Percentiles rank a stretch among this genome's conserved stretches.
phyloP scores from a whole-genome alignment of 2,329 filamentous ascomycete genomes.

The Myrmaecium sp. region DNA sequence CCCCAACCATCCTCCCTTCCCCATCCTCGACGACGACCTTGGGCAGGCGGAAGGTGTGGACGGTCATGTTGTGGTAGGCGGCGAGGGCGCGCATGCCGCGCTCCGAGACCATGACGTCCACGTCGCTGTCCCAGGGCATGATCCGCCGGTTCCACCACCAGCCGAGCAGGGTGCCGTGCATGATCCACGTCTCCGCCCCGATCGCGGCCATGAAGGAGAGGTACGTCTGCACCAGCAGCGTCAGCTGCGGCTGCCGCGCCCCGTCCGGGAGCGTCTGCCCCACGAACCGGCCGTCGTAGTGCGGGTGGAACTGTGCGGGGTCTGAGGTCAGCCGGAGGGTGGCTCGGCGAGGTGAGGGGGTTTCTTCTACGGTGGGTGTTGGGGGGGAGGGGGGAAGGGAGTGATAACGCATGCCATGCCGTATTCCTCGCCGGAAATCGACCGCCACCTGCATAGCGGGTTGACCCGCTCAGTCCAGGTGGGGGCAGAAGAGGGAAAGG shows the following conservation, averaged over 20 bases:
- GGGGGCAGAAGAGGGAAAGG: no score
- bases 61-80: slow-evolving; percentile 44
- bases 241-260: slow-evolving; percentile 31
- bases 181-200: slow-evolving; percentile 43
- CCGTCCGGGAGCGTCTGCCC: slow-evolving; percentile 26
- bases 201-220: slow-evolving; percentile 38
- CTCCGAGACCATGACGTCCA: slow-evolving; percentile 43
- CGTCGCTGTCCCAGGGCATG: slow-evolving; percentile 44
- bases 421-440: no score
- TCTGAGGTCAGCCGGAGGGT: no score
- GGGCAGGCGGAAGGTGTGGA: slow-evolving; percentile 31
- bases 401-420: no score
- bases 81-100: slow-evolving; percentile 38
- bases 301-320: slow-evolving; percentile 37
- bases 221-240: slow-evolving; percentile 37
- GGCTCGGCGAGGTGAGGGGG: no score
- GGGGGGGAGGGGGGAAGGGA: no score
- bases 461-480: no score
- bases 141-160: slow-evolving; percentile 48
- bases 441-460: no score
- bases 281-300: slow-evolving; percentile 42
- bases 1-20: no score
- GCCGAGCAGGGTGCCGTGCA: slow-evolving; percentile 43
- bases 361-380: no score
- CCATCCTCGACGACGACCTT: no score